phyloP scores from a whole-genome alignment of 176 grass and related monocot genomes.

The Areca catechu region DNA sequence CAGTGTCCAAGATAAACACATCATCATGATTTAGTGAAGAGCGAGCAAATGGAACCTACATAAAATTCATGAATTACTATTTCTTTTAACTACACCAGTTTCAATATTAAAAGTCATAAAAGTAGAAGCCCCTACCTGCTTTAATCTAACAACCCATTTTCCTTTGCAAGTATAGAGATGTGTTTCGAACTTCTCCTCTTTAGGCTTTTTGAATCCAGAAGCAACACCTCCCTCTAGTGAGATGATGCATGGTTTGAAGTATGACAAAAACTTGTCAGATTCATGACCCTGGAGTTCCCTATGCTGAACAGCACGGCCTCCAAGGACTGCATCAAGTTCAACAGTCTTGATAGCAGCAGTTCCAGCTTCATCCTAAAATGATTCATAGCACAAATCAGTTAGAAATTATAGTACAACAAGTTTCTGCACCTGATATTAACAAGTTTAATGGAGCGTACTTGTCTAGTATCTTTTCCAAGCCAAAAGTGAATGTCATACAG shows the following conservation, averaged over 20 bases:
- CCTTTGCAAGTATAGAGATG: constrained; percentile 2
- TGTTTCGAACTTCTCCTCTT: constrained; percentile 5
- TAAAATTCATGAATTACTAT: constrained; percentile 6
- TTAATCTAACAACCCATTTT: constrained; percentile 1
- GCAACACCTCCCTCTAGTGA: constrained; percentile 12
- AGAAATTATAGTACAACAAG: too few species aligned
- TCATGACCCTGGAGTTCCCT: constrained; percentile 1
- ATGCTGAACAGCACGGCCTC: constrained; percentile 12
- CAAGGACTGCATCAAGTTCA: constrained; percentile 8
- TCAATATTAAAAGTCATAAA: constrained; percentile 1
- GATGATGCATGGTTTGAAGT: constrained; percentile 16
- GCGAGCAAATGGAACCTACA: constrained; percentile 93
- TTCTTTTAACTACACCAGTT: not conserved
- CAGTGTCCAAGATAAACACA: constrained; percentile 89
- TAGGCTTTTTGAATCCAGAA: constrained; percentile 5
- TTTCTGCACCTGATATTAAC: too few species aligned
- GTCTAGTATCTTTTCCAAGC: constrained; percentile 90
- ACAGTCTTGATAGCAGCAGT: constrained; percentile 16
- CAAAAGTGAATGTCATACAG: constrained; percentile 76
- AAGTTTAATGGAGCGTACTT: constrained; percentile 26
- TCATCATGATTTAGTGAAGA: constrained; percentile 91
- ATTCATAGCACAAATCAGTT: too few species aligned
- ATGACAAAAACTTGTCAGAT: constrained; percentile 3
- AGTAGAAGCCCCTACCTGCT: constrained; percentile 6
- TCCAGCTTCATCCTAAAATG: constrained; percentile 13